A percentile compares a stretch with the other conserved stretches of the same genome.
phyloP scores from a whole-genome alignment of 2,329 filamentous ascomycete species.

The Fonsecaea multimorphosa region DNA sequence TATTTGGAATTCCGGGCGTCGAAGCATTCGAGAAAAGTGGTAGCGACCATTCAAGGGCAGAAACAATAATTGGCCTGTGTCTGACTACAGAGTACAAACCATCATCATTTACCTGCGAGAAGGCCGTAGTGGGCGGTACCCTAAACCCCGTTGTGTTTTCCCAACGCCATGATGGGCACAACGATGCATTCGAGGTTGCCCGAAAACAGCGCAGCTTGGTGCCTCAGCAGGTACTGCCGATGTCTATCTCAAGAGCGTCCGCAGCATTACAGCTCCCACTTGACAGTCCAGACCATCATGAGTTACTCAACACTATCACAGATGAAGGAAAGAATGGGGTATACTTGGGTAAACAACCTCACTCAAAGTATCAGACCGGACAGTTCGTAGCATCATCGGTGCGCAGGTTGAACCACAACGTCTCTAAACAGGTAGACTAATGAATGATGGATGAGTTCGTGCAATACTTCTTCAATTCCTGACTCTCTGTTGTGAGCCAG shows the following conservation, averaged over 20 bases:
- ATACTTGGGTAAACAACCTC: not conserved
- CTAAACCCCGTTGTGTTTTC: not conserved
- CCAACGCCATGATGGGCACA: not conserved
- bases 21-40: slow-evolving; percentile 79
- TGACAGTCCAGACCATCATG: not conserved
- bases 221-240: not conserved
- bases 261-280: not conserved
- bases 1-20: slow-evolving; percentile 84
- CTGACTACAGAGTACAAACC: not conserved
- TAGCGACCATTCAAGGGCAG: slow-evolving; percentile 95
- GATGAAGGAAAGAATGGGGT: not conserved
- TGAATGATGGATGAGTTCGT: not conserved
- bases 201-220: not conserved
- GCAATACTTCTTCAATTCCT: not conserved
- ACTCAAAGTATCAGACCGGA: not conserved
- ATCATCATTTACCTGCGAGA: not conserved
- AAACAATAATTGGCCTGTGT: slow-evolving; percentile 46
- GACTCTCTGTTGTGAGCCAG: not conserved
- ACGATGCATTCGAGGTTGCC: not conserved
- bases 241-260: not conserved
- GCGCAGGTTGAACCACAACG: not conserved
- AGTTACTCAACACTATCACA: not conserved
- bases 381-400: not conserved
- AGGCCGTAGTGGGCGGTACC: not conserved
- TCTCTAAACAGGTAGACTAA: not conserved